phyloP scores from a whole-genome alignment of 1,284 basidiomycete genomes.

The Ganoderma lingzhi region DNA sequence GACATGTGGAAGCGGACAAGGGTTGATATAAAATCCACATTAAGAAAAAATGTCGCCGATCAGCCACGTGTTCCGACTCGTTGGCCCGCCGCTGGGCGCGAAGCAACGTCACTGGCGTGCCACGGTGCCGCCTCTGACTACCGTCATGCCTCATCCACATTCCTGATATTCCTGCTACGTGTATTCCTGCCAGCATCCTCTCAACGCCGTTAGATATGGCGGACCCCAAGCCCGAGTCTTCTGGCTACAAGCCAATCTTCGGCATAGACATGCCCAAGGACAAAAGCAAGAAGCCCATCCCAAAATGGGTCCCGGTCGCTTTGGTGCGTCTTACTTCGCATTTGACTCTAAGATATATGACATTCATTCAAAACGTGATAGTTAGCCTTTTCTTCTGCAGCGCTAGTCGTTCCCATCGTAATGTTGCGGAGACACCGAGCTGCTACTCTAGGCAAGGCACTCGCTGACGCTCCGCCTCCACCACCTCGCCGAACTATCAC shows the following conservation, averaged over 20 bases:
- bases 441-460: conserved; percentile 27
- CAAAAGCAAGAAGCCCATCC: conserved; percentile 30
- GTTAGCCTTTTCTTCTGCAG: conserved; percentile 48
- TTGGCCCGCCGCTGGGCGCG: neutral
- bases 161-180: neutral
- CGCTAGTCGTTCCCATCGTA: conserved; percentile 45
- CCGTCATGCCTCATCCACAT: neutral
- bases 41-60: neutral
- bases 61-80: neutral
- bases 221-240: conserved; percentile 7
- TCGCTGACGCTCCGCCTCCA: conserved; percentile 38
- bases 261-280: conserved; percentile 18
- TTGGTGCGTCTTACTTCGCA: conserved; percentile 31
- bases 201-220: conserved; percentile 1
- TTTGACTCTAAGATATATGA: neutral
- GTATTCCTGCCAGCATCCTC: neutral
- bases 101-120: too few relatives aligned
- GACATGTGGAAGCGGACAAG: too few relatives aligned
- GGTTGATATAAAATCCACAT: neutral
- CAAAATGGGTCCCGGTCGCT: conserved; percentile 39
- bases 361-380: conserved; percentile 24
- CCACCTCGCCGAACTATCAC: conserved; percentile 36
- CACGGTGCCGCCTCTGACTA: too few relatives aligned
- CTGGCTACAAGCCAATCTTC: conserved; percentile 25
- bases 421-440: conserved; percentile 45